Conservation (phyloP, 2,329 filamentous ascomycete species). For the Neophaeococcomyces aloes region DNA sequence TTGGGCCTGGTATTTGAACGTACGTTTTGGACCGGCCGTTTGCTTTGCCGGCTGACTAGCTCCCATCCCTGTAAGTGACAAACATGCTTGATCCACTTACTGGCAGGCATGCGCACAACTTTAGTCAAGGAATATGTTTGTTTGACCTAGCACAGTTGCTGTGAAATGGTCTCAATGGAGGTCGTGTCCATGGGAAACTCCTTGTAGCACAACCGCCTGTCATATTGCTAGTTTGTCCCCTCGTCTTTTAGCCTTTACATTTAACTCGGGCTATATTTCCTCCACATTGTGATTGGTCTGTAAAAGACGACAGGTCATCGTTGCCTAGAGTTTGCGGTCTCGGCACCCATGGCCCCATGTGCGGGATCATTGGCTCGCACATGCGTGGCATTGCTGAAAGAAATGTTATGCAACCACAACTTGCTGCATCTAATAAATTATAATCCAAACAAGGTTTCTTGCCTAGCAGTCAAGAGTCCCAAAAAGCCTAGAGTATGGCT, state of each 20-base stretch:
- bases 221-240: constrained; percentile 4
- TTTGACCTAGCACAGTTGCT: constrained; percentile 1
- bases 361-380: background rate
- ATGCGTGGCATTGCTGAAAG: background rate
- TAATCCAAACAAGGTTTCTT: no score
- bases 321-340: background rate
- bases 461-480: no score
- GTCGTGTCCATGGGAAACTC: background rate
- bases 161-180: background rate
- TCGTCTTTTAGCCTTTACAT: background rate
- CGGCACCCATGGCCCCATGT: background rate
- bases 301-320: background rate
- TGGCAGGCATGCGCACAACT: background rate
- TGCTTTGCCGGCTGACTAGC: constrained; percentile 1
- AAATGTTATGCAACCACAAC: no score
- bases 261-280: background rate
- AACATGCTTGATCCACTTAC: constrained; percentile 3
- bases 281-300: background rate
- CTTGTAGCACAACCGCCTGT: constrained; percentile 5
- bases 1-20: background rate
- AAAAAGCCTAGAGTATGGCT: no score
- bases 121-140: background rate
- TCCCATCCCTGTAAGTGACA: constrained; percentile 1
- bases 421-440: no score
- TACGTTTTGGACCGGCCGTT: constrained; percentile 6